Evolutionary conservation across 2,329 filamentous ascomycete species (phyloP), one percentile per base, ranked within the genome.

Genomic region (Pleomassaria siparia): DNA sequence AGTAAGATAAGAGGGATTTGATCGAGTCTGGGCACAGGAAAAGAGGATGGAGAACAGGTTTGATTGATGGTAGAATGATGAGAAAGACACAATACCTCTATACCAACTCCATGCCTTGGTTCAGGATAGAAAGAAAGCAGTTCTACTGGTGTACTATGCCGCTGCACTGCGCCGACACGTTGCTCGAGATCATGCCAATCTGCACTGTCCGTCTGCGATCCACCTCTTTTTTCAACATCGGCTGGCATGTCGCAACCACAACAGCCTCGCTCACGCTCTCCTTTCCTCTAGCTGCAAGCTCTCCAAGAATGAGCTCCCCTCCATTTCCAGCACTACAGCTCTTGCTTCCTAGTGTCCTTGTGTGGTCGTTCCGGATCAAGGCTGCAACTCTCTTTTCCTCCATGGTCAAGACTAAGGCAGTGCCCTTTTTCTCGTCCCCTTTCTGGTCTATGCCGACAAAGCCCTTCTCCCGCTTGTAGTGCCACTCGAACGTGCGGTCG

Each of bases 191-290:
- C 3, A 74, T 66, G 47, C 75, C 74, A 36, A 76, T 66, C 72
- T 85, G 80, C 41, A 78, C 66, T 49, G 73, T 61, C 48, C 80
- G 72, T 53, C 80, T 71, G 33, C 83, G 71, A 63, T 86, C 83
- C 41, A 84, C 71, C 73, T 86, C 84, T 66, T 80, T 82, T 76
- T 86, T 86, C 55, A 86, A 63, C 82, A 87, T 84, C 13, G 78
- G 66, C 46, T 86, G 55, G 48, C 78, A 82, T 13, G 79, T 84
- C 35, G 77, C 75, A 15, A 85, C 74, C 9, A 80, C 72, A 16
- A 85, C 51, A n/a, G 75, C 69, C 57, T 80, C 66, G 18, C 57
- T 48, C 21, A 58, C 26, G 11, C 52, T 54, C 28, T 69, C 66
- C 40, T 58, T 57, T 2, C 44, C 55, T 6, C 59, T 65, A 56